Evolutionary conservation across 2,329 filamentous ascomycete genomes (phyloP), one percentile per base, ranked within the genome.

Genomic region (Macrophomina tecta): DNA sequence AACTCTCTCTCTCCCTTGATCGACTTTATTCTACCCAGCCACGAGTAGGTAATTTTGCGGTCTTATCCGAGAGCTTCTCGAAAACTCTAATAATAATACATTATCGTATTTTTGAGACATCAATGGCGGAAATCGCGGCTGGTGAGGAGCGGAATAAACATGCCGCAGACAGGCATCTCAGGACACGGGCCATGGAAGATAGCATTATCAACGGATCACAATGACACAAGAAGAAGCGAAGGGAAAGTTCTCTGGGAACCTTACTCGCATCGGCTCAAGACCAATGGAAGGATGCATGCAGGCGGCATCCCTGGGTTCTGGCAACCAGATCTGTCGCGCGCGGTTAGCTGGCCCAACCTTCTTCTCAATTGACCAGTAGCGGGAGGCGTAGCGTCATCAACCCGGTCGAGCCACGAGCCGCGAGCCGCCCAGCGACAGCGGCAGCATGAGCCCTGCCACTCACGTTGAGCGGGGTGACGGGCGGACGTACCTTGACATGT

Each of bases 351-450:
- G 38, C 45, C 38, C 11, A 48, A 61, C 40, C 56, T 36, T 34
- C 36, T 61, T 7, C 36, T n/a, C 38, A 23, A 60, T 60, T 60
- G 23, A 34, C 55, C 42, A 4, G 14, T 45, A 12, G 58, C 32
- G 4, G 46, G 6, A 62, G 11, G 45, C 32, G 30, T 62, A 30
- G 42, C 58, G 58, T 49, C 58, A 62, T 38, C 45, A 62, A 62
- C 58, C 58, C 32, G 32, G 58, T 62, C 30, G 58, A 62, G 58
- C 58, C 58, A 62, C 45, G 58, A 62, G 58, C 58, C 58, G 46
- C 40, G 56, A 61, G 58, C 58, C 58, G 45, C 58, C 7, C n/a
- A 34, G 16, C 51, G 18, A 7, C 48, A 23, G 36, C 55, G 45
- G 58, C 46, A 38, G 45, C 12, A 16, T 23, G 4, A 12, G 42